Conservation (phyloP, 2,329 filamentous ascomycete species). For the Trichoderma sp. region DNA sequence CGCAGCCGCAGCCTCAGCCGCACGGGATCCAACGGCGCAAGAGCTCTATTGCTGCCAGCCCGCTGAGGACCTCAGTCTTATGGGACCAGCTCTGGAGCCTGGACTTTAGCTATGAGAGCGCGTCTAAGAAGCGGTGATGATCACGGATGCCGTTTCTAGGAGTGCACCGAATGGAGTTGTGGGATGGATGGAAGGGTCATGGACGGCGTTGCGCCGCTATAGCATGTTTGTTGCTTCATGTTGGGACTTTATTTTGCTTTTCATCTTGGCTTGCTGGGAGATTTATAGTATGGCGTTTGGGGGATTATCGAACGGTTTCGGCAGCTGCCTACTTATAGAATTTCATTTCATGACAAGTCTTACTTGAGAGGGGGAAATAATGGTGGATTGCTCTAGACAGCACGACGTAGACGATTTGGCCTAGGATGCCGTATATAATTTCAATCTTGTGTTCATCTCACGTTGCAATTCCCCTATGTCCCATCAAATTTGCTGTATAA, state of each 20-base stretch:
- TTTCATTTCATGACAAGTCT: not conserved
- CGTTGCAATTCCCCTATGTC: not conserved
- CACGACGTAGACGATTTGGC: not conserved
- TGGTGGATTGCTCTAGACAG: slow-evolving; percentile 15
- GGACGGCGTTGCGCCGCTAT: not conserved
- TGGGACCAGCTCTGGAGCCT: slow-evolving; percentile 66
- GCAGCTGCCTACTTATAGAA: slow-evolving; percentile 3
- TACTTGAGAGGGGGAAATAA: not conserved
- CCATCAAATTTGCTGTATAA: no score
- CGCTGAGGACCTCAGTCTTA: slow-evolving; percentile 56
- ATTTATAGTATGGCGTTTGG: slow-evolving; percentile 11
- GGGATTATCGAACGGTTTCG: not conserved
- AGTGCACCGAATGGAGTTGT: not conserved
- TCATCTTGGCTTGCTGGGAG: not conserved
- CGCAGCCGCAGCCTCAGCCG: slow-evolving; percentile 33
- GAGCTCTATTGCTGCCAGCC: slow-evolving; percentile 41
- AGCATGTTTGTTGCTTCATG: not conserved
- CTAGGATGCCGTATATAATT: not conserved
- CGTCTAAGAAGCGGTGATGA: slow-evolving; percentile 33
- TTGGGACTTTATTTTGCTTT: not conserved
- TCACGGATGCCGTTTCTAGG: not conserved
- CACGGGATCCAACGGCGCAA: slow-evolving; percentile 43
- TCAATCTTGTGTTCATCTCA: not conserved
- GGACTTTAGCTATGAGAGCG: slow-evolving; percentile 58
- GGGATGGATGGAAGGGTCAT: not conserved